These are phyloP conservation scores for Aspergillus sclerotioniger DNA, from an alignment of 495 filamentous ascomycete genomes.

Conservation along the genomic window DNA sequence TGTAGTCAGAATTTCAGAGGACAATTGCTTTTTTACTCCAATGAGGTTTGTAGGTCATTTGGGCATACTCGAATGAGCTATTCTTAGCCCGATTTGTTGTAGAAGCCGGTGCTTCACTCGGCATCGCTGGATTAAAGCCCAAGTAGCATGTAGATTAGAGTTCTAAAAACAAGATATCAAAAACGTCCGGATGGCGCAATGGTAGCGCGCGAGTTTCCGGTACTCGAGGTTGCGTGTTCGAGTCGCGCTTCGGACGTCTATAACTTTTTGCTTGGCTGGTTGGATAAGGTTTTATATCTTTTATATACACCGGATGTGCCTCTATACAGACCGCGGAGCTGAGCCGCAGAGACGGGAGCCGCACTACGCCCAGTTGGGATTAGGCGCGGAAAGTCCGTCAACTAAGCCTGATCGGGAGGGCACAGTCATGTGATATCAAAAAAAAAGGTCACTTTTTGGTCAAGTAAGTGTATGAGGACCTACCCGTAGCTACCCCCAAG, in stretches of 20 bases:
- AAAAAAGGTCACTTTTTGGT: too few species aligned
- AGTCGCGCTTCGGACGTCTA: conserved; percentile 1
- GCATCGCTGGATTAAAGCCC: not conserved
- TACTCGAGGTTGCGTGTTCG: conserved; percentile 4
- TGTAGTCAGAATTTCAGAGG: too few species aligned
- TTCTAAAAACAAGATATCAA: not conserved
- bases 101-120: not conserved
- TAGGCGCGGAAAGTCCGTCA: not conserved
- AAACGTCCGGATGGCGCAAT: not conserved
- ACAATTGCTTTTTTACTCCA: too few species aligned
- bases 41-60: too few species aligned
- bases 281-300: not conserved
- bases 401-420: not conserved
- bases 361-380: not conserved
- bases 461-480: too few species aligned
- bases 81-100: too few species aligned
- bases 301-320: not conserved
- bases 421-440: too few species aligned
- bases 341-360: not conserved
- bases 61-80: too few species aligned
- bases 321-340: not conserved
- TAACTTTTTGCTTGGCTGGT: not conserved
- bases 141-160: too few species aligned
- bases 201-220: conserved; percentile 4
- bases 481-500: too few species aligned